Evolutionary conservation across 2,329 filamentous ascomycete genomes (phyloP), one percentile per base, ranked within the genome.

Genomic region (Fusarium pilosicola): DNA sequence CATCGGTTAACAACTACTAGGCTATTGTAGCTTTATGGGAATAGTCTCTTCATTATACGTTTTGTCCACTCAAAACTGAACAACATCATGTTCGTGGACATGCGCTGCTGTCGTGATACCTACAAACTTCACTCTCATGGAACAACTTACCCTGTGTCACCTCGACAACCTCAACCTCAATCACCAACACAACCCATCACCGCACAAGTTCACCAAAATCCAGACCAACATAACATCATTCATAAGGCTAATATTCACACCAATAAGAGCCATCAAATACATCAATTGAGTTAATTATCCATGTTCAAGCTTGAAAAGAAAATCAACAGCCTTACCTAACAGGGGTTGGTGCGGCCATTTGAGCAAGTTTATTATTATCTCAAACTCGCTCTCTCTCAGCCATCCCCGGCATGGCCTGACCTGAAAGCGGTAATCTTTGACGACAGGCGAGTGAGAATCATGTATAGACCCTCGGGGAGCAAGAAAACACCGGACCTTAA

Each of bases 301-400:
- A 51, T 48, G 18, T 32, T 63, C 36, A 55, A 52, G 32, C 24
- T 38, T 32, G 41, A 32, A 6, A 57, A 34, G n/a, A 36, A 36
- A 48, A 20, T 42, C 38, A 28, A 32, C 24, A 32, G 42, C 45
- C 11, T 52, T 57, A 26, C 36, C 63, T 52, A 48, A 48, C 67
- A 73, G 68, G 74, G 68, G 59, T 74, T 61, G 34, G 48, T 83
- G 82, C 80, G 82, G 75, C 70, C 74, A 80, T 84, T 84, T 84
- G 82, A 84, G 82, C 82, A 84, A 84, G 82, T 84, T 84, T 82
- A 77, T 74, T 69, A 72, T 64, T 44, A 24, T 73, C 76, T 71
- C 68, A 71, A 64, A 71, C 56, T 60, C 66, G 61, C 52, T 57
- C 65, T 63, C 36, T 51, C 36, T 54, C 48, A 68, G 65, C 68